These are phyloP conservation scores for Leucocoprinus gongylophorus DNA, from an alignment of 1,284 basidiomycete species.

Conservation along the genomic window DNA sequence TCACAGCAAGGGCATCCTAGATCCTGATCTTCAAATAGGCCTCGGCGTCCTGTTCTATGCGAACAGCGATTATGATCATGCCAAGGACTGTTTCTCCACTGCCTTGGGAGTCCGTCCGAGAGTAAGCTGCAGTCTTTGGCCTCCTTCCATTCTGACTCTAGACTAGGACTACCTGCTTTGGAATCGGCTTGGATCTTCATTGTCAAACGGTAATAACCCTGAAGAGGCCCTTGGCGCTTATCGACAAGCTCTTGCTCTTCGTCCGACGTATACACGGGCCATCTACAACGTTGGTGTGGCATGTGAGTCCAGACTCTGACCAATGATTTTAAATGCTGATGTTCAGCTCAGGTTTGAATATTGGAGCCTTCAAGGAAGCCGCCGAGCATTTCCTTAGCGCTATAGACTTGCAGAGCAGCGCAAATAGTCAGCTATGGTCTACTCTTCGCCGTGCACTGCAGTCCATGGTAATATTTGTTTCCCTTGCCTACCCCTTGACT, in stretches of 20 bases:
- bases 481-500: not conserved
- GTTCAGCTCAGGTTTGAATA: conserved; percentile 69
- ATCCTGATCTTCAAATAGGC: conserved; percentile 91
- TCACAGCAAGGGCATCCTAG: conserved; percentile 64
- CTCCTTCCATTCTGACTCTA: not conserved
- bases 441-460: conserved; percentile 84
- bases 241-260: conserved; percentile 84
- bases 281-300: conserved; percentile 98
- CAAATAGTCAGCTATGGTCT: conserved; percentile 84
- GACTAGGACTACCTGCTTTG: conserved; percentile 84
- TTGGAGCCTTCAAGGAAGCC: conserved; percentile 93
- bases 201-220: conserved; percentile 92
- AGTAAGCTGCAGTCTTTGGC: conserved; percentile 19
- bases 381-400: conserved; percentile 96
- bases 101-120: conserved; percentile 76
- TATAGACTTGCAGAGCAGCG: conserved; percentile 74
- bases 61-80: conserved; percentile 69
- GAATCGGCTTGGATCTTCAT: conserved; percentile 93
- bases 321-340: not conserved
- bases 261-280: conserved; percentile 95
- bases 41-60: conserved; percentile 94
- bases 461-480: conserved; percentile 59
- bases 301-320: conserved; percentile 50
- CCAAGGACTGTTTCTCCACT: conserved; percentile 87
- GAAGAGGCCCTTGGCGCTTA: conserved; percentile 97